Evolutionary conservation across 1,284 basidiomycete species (phyloP).

Genomic region (Malassezia globosa): DNA sequence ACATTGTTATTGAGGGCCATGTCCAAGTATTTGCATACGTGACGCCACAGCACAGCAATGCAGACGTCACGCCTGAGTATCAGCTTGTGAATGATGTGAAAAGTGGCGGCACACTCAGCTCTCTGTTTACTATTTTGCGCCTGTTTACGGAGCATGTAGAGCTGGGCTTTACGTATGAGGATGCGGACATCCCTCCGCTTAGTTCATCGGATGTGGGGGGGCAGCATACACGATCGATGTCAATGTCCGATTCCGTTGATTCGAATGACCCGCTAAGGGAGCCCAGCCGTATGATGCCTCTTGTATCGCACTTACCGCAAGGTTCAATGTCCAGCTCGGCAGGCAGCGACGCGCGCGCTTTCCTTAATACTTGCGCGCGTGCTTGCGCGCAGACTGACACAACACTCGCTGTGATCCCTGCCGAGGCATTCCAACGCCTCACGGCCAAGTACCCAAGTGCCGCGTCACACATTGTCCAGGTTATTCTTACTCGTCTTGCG

Average conservation of each 20-base stretch:
- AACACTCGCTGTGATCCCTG: slow-evolving; percentile 94
- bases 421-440: slow-evolving; percentile 78
- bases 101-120: slow-evolving; percentile 65
- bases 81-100: slow-evolving; percentile 45
- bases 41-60: background rate
- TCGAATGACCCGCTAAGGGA: background rate
- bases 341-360: slow-evolving; percentile 65
- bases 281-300: background rate
- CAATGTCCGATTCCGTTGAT: background rate
- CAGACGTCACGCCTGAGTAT: slow-evolving; percentile 21
- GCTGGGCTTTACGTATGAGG: slow-evolving; percentile 53
- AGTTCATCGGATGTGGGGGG: background rate
- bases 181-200: slow-evolving; percentile 3
- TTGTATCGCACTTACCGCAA: background rate
- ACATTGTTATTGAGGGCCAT: slow-evolving; percentile 45
- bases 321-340: background rate
- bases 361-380: slow-evolving; percentile 27
- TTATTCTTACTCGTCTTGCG: slow-evolving; percentile 87
- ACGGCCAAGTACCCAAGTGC: slow-evolving; percentile 95
- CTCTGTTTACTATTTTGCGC: slow-evolving; percentile 84
- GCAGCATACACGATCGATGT: background rate
- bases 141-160: slow-evolving; percentile 95
- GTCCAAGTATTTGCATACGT: slow-evolving; percentile 44
- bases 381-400: slow-evolving; percentile 58
- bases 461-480: slow-evolving; percentile 92